A percentile compares a stretch with the other conserved stretches of the same genome.
phyloP scores from a whole-genome alignment of 2,329 filamentous ascomycete species.

The Helotiales sp. region DNA sequence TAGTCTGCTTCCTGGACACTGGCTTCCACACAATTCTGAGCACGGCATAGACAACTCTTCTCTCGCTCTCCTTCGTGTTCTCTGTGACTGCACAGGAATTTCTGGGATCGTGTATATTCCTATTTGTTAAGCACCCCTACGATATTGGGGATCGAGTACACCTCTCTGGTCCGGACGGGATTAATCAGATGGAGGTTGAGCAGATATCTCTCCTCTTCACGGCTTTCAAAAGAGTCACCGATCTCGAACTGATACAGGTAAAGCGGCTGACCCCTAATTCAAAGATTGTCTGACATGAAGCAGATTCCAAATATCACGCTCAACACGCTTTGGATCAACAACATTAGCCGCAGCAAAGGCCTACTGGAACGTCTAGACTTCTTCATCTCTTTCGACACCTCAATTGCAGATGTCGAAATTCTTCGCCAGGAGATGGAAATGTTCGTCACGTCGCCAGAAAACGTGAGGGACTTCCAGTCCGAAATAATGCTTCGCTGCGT shows the following conservation, averaged over 20 bases:
- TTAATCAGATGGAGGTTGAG: conserved; percentile 22
- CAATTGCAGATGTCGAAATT: conserved; percentile 83
- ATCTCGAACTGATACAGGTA: conserved; percentile 13
- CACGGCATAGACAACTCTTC: conserved; percentile 50
- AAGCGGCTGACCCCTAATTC: not conserved
- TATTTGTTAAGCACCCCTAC: conserved; percentile 89
- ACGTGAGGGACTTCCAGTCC: conserved; percentile 84
- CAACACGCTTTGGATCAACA: conserved; percentile 89
- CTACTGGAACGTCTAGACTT: conserved; percentile 81
- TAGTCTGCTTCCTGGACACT: conserved; percentile 23
- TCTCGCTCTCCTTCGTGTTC: conserved; percentile 71
- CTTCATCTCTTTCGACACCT: conserved; percentile 80
- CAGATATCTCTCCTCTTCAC: conserved; percentile 85
- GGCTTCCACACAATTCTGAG: conserved; percentile 20
- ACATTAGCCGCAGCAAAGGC: conserved; percentile 82
- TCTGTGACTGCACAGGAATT: conserved; percentile 17
- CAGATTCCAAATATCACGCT: conserved; percentile 86
- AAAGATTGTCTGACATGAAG: not conserved
- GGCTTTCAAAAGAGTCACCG: conserved; percentile 20
- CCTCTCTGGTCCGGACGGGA: conserved; percentile 17
- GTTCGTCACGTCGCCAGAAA: conserved; percentile 74
- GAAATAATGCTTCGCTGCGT: conserved; percentile 79
- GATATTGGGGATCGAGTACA: conserved; percentile 23
- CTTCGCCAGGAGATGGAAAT: conserved; percentile 79
- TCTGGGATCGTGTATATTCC: conserved; percentile 24